Conservation (phyloP, 1,139 yeast species). For the Geotrichum europaeum region DNA sequence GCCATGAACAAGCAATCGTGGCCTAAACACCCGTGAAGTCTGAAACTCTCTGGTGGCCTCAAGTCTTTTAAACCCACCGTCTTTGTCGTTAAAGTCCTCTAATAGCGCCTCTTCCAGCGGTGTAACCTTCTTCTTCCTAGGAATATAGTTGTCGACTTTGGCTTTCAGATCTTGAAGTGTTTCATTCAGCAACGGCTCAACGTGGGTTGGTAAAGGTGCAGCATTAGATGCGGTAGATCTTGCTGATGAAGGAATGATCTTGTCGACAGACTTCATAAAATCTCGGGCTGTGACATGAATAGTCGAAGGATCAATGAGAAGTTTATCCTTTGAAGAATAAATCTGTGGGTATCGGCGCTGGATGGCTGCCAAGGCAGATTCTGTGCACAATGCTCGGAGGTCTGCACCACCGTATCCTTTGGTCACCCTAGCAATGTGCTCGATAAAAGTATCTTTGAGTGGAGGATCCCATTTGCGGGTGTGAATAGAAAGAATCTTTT, state of each 20-base stretch:
- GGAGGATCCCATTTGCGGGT: slow-evolving; percentile 86
- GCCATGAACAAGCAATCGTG: slow-evolving; percentile 72
- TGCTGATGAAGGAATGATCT: slow-evolving; percentile 87
- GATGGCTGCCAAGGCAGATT: slow-evolving; percentile 88
- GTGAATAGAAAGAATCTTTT: slow-evolving; percentile 72
- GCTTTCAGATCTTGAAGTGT: slow-evolving; percentile 45
- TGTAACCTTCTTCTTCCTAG: slow-evolving; percentile 52
- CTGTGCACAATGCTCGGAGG: slow-evolving; percentile 87
- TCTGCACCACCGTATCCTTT: slow-evolving; percentile 99
- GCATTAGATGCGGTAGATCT: slow-evolving; percentile 58
- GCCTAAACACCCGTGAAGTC: slow-evolving; percentile 69
- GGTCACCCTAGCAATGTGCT: slow-evolving; percentile 71
- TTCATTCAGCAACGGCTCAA: slow-evolving; percentile 54
- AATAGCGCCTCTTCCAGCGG: slow-evolving; percentile 66
- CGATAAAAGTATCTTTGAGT: slow-evolving; percentile 49
- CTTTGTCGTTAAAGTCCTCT: slow-evolving; percentile 41
- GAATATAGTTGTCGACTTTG: slow-evolving; percentile 55
- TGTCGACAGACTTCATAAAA: slow-evolving; percentile 78
- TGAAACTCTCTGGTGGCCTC: slow-evolving; percentile 50
- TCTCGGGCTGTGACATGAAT: slow-evolving; percentile 78
- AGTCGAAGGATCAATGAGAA: slow-evolving; percentile 61
- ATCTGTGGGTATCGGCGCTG: slow-evolving; percentile 93
- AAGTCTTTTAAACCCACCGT: slow-evolving; percentile 66
- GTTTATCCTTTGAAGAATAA: slow-evolving; percentile 66
- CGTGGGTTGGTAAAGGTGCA: slow-evolving; percentile 63